Evolutionary conservation across 2,329 filamentous ascomycete species (phyloP), one percentile per base, ranked within the genome.

Genomic region (Exophiala calicioides): DNA sequence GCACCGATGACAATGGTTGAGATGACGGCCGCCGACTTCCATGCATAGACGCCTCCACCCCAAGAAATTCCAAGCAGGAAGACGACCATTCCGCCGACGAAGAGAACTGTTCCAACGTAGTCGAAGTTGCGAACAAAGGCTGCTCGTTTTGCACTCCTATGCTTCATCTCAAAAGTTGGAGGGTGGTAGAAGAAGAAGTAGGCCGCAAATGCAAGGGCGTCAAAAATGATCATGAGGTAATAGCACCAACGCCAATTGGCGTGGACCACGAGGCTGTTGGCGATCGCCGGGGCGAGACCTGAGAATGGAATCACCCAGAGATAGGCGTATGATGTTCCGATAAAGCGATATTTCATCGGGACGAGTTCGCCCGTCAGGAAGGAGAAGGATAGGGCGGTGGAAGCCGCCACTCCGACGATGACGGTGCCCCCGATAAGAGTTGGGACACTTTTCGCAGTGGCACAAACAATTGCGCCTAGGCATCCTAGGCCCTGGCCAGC

Each of bases 91-190:
- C 72, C 72, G 12, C 59, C 58, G 9, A 64, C 47, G 53, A 66
- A 73, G 1, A 76, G 61, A 26, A 71, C 58, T 32, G 74, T 67
- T 16, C 73, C 73, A 26, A 71, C 36, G 50, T 62, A 72, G 55
- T 76, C 77, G 6, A 78, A 62, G 48, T 68, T 62, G 53, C 64
- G 68, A 32, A 71, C 51, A 54, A 66, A 65, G 49, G 69, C 58
- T 9, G 34, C 61, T 61, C 32, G 6, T 19, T 15, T 41, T 15
- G 29, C n/a, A 10, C 16, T 6, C 3, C 24, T 12, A 23, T 53
- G 31, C 13, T 50, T 65, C 2, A 70, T 47, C 4, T 67, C 16
- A 19, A 34, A 43, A 4, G 37, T 40, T 12, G 15, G 37, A 8
- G 37, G 37, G 15, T 30, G 16, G 26, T 30, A 47, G 44, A 47